These are phyloP conservation scores for Tolypocladium ovalisporum DNA, from an alignment of 2,329 filamentous ascomycete genomes.

Conservation along the genomic window DNA sequence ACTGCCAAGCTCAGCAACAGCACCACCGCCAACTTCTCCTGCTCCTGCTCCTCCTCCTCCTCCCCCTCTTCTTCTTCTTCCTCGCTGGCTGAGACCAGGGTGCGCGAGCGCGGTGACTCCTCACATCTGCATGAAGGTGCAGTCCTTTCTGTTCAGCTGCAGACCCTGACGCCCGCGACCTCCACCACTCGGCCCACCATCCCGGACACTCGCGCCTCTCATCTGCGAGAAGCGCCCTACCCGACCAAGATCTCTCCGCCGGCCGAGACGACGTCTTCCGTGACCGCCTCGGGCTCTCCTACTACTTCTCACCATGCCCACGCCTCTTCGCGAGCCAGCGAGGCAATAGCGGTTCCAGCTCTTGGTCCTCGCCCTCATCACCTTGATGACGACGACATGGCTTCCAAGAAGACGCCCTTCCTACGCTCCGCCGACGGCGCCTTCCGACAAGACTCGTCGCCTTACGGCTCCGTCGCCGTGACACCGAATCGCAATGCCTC, in stretches of 20 bases:
- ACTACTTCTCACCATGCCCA: constrained; percentile 8
- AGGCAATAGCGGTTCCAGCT: constrained; percentile 15
- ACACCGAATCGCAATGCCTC: constrained; percentile 24
- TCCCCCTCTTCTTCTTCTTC: constrained; percentile 7
- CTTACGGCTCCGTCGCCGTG: constrained; percentile 27
- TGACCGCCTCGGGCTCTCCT: constrained; percentile 2
- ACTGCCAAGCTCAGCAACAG: constrained; percentile 9
- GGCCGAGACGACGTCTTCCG: not conserved
- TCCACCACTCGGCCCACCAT: constrained; percentile 14
- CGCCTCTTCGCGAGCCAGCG: constrained; percentile 8
- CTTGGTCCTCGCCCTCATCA: constrained; percentile 5
- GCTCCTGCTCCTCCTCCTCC: too few relatives aligned
- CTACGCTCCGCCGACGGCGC: constrained; percentile 16
- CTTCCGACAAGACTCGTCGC: constrained; percentile 15
- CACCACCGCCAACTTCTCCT: constrained; percentile 1
- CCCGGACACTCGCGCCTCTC: constrained; percentile 13
- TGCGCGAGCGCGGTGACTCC: constrained; percentile 7
- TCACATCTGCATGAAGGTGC: constrained; percentile 15
- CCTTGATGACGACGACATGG: constrained; percentile 14
- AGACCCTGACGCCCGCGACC: constrained; percentile 16
- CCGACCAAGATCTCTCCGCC: not conserved
- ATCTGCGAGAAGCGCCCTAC: not conserved
- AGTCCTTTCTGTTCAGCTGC: constrained; percentile 14
- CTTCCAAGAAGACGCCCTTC: constrained; percentile 25
- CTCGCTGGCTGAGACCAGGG: constrained; percentile 11